Evolutionary conservation across 768 basidiomycete species (phyloP).

Genomic region (Cyclocybe aegerita): DNA sequence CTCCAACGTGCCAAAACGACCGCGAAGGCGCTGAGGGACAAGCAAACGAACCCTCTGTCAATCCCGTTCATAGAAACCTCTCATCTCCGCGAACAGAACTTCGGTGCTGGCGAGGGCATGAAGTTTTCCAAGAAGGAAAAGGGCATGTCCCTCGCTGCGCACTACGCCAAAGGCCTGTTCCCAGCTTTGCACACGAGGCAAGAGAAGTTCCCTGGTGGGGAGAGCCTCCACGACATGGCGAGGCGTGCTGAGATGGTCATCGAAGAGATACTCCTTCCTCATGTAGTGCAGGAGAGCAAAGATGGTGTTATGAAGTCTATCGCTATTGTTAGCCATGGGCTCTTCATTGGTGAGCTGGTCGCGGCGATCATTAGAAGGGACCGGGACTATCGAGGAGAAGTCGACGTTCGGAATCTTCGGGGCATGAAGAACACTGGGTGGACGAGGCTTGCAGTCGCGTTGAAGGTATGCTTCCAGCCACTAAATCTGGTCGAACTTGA

Average conservation of each 20-base stretch:
- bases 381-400: constrained; percentile 16
- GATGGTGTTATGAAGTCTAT: constrained; percentile 41
- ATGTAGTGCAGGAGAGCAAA: constrained; percentile 44
- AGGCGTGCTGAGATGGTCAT: constrained; percentile 52
- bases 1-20: constrained; percentile 65
- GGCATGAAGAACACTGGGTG: constrained; percentile 72
- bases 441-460: constrained; percentile 46
- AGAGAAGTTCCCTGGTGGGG: constrained; percentile 68
- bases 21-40: constrained; percentile 52
- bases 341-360: constrained; percentile 64
- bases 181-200: constrained; percentile 45
- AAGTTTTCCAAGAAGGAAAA: constrained; percentile 37
- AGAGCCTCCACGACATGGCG: constrained; percentile 64
- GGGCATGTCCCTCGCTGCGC: constrained; percentile 40
- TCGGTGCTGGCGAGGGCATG: constrained; percentile 70
- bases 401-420: constrained; percentile 30
- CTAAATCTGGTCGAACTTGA: background rate
- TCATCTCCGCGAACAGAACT: constrained; percentile 66
- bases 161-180: constrained; percentile 52
- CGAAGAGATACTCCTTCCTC: constrained; percentile 52
- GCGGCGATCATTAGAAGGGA: constrained; percentile 45
- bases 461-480: constrained; percentile 5
- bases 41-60: constrained; percentile 46
- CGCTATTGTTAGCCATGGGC: constrained; percentile 74
- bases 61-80: constrained; percentile 46